Conservation (phyloP, 139 green algal genomes). For the Chlorella sp. region DNA sequence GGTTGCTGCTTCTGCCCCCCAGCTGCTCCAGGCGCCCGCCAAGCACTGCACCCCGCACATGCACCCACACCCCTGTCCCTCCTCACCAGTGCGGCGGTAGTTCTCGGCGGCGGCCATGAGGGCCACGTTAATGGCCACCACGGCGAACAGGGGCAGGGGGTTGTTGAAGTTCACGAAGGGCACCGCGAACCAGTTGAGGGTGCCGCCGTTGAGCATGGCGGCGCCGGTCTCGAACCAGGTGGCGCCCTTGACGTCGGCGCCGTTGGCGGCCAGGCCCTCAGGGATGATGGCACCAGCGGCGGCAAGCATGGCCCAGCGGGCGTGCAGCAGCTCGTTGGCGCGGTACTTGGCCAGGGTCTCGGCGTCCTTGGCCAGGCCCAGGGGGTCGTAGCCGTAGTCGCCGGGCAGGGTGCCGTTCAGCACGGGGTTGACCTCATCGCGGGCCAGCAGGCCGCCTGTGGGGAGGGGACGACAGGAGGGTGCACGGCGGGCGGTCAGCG, state of each 20-base stretch:
- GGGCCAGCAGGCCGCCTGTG: slow-evolving; percentile 81
- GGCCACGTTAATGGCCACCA: slow-evolving; percentile 82
- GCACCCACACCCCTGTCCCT: not conserved
- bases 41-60: not conserved
- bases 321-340: slow-evolving; percentile 94
- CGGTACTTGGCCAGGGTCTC: slow-evolving; percentile 91
- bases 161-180: slow-evolving; percentile 90
- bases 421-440: slow-evolving; percentile 83
- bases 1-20: too few relatives aligned
- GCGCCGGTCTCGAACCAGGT: slow-evolving; percentile 96
- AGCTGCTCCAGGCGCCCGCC: too few relatives aligned
- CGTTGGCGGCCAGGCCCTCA: slow-evolving; percentile 93
- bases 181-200: slow-evolving; percentile 96
- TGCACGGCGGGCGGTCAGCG: not conserved
- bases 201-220: slow-evolving; percentile 94
- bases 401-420: slow-evolving; percentile 90
- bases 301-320: slow-evolving; percentile 98
- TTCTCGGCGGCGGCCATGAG: slow-evolving; percentile 93
- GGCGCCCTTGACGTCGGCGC: slow-evolving; percentile 85
- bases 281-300: slow-evolving; percentile 96
- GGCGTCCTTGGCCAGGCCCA: slow-evolving; percentile 91
- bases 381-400: slow-evolving; percentile 94
- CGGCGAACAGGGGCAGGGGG: slow-evolving; percentile 88
- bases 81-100: slow-evolving; percentile 67
- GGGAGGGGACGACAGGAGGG: too few relatives aligned